Conservation (phyloP, 495 filamentous ascomycete species). For the Penicillium manginii region DNA sequence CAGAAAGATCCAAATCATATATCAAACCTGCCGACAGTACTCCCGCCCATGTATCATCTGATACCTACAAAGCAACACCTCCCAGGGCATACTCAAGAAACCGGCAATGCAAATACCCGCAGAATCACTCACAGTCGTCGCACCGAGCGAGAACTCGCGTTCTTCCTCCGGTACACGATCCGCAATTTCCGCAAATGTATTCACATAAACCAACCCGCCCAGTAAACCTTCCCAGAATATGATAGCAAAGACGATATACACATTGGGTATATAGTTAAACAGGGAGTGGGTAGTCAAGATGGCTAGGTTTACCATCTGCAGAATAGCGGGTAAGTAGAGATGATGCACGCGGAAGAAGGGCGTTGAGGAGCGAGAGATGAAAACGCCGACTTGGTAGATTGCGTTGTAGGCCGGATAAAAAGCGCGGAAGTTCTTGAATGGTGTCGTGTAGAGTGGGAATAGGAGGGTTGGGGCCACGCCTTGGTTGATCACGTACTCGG, state of each 20-base stretch:
- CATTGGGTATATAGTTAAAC: conserved; percentile 75
- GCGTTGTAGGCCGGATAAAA: conserved; percentile 93
- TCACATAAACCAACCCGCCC: conserved; percentile 91
- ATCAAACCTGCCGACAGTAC: conserved; percentile 63
- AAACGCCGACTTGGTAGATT: conserved; percentile 92
- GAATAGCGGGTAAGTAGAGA: conserved; percentile 80
- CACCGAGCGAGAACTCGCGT: conserved; percentile 86
- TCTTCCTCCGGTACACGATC: conserved; percentile 75
- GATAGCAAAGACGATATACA: conserved; percentile 80
- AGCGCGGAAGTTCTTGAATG: conserved; percentile 80
- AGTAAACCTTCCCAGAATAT: conserved; percentile 97
- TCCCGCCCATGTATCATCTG: conserved; percentile 77
- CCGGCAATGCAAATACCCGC: conserved; percentile 89
- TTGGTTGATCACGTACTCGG: conserved; percentile 97
- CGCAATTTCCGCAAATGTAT: conserved; percentile 90
- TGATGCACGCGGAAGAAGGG: conserved; percentile 81
- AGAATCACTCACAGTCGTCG: conserved; percentile 90
- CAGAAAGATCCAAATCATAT: not conserved
- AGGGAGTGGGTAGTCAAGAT: conserved; percentile 76
- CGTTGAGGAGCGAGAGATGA: conserved; percentile 87
- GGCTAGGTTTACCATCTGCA: conserved; percentile 79
- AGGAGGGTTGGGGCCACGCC: conserved; percentile 87
- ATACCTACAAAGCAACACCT: conserved; percentile 79
- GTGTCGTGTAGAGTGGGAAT: conserved; percentile 74
- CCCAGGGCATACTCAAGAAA: conserved; percentile 82